Evolutionary conservation across 768 basidiomycete genomes (phyloP).

Genomic region (Terana coerulea): DNA sequence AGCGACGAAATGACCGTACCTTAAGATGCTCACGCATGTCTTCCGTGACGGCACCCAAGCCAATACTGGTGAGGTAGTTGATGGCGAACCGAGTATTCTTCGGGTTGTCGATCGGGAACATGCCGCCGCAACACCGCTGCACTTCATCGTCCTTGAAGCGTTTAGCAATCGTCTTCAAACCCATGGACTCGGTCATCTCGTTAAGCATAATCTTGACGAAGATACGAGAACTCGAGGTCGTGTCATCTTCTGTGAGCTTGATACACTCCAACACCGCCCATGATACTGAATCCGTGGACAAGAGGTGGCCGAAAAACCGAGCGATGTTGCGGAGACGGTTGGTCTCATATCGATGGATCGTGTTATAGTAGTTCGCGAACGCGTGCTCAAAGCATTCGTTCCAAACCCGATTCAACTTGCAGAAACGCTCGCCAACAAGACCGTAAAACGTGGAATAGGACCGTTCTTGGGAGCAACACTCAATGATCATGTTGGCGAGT

Average conservation of each 20-base stretch:
- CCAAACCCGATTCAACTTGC: slow-evolving; percentile 95
- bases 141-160: slow-evolving; percentile 89
- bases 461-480: slow-evolving; percentile 99
- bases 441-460: slow-evolving; percentile 98
- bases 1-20: no score
- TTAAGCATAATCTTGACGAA: slow-evolving; percentile 96
- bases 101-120: slow-evolving; percentile 97
- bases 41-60: slow-evolving; percentile 86
- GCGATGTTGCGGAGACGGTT: slow-evolving; percentile 97
- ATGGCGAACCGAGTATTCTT: slow-evolving; percentile 95
- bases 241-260: slow-evolving; percentile 96
- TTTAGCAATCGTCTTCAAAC: slow-evolving; percentile 80
- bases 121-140: slow-evolving; percentile 61
- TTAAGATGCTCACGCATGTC: slow-evolving; percentile 96
- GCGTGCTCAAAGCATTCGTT: slow-evolving; percentile 84
- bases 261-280: slow-evolving; percentile 84
- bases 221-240: slow-evolving; percentile 93
- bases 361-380: slow-evolving; percentile 87
- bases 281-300: slow-evolving; percentile 83
- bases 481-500: slow-evolving; percentile 97
- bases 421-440: slow-evolving; percentile 92
- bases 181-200: slow-evolving; percentile 94
- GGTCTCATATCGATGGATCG: slow-evolving; percentile 98
- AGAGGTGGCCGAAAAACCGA: slow-evolving; percentile 91
- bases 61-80: slow-evolving; percentile 97